Base-by-base conservation (phyloP, 495 filamentous ascomycete genomes). In the Elasticomyces elasticus region DNA sequence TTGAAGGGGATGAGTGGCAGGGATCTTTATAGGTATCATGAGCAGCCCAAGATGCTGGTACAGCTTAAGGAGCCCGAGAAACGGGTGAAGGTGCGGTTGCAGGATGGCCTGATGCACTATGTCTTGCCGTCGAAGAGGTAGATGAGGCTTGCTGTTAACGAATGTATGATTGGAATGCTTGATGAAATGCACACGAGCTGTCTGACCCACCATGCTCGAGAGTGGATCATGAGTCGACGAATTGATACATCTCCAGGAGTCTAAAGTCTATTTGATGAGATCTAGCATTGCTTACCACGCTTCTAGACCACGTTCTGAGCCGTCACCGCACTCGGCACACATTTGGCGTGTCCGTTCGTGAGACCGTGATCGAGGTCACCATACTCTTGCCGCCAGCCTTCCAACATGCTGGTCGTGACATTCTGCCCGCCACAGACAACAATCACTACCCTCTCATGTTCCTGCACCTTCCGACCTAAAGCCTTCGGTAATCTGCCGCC, bases 381-480 rank as follows among this genome's bases (percentile, higher is more conserved):
- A 65, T 75, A 87, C 53, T 68, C 71, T 70, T 76, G 67, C 62
- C 74, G 73, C 69, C 84, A 97, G 47, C 68, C 68, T 41, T 69
- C 71, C 61, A 94, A 66, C 64, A 81, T 78, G 19, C 84, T 79
- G 24, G 84, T 67, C 3, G 79, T 83, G 42, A 89, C 78, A 67
- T 85, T 85, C 41, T 76, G 82, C 9, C 91, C 91, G 0, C 91
- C 91, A 65, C 91, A 97, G 22, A 95, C 79, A 23, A 95, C 73
- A 49, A 97, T 73, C 5, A 96, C 88, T 25, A 97, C 78, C 55
- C 86, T 86, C 59, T 77, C 83, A 43, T 76, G 69, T 28, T 67
- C 64, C 62, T 66, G 73, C 56, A 87, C 51, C 12, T 69, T 73
- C 27, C 78, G 72, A 0, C 85, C 79, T 22, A 94, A 55, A 24